Evolutionary conservation across 495 filamentous ascomycete species (phyloP), one percentile per base, ranked within the genome.

Genomic region (Amniculicola lignicola): DNA sequence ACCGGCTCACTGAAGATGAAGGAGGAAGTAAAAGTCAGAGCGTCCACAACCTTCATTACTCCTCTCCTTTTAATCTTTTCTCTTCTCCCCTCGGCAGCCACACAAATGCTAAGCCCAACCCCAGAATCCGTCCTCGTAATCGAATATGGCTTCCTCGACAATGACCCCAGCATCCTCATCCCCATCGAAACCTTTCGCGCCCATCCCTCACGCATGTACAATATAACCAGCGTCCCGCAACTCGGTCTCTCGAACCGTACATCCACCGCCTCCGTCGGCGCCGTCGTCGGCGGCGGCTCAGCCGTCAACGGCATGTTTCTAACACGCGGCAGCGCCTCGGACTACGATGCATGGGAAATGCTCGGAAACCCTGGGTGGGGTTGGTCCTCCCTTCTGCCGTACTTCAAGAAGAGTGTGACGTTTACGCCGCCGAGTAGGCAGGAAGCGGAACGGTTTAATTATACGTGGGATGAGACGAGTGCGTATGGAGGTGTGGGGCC

Each of bases 321-420:
- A 22, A 42, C 62, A 22, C 62, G 64, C 38, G 63, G 64, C 11
- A 51, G 53, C 1, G 44, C 22, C n/a, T 7, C 22, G 15, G 77
- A 82, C 58, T 82, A 78, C 53, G 78, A 86, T 57, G 68, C 74
- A 1, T 86, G 83, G 83, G 71, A 76, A 51, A 65, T 61, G 4
- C 64, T 84, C 2, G 83, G 85, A 1, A 85, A 83, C 59, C 70
- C 74, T 1, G 80, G 81, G n/a, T 87, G 83, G 84, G 77, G 72
- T 51, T 86, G 82, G 79, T 52, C 74, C 0, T 77, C 62, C 28
- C 64, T 87, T 19, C 61, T 81, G 18, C 79, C 81, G 1, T 87
- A 86, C 61, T 81, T 80, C 63, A 72, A 70, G 39, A 80, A 72
- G 55, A 72, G 69, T 49, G 72, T 75, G 60, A 77, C 62, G 16